Percentiles rank a stretch among this genome's conserved stretches.
Conservation (phyloP, 169 alveolate genomes). For the Besnoitia besnoiti region DNA sequence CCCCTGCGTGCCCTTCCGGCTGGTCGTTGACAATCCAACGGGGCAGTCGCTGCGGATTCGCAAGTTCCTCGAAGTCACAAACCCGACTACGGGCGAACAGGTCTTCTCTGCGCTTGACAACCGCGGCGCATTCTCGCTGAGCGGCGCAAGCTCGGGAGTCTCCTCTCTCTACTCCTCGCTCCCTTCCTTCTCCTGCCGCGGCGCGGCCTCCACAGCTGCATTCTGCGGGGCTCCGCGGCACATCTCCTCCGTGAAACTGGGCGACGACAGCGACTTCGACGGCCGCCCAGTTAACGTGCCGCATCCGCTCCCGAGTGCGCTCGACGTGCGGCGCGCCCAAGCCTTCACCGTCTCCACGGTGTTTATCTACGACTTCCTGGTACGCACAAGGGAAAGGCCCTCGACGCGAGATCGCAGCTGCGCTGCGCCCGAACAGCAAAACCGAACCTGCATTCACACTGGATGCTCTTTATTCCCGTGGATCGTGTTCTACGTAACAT, state of each 20-base stretch:
- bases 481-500: too few relatives aligned
- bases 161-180: neutral
- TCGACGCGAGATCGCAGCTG: too few relatives aligned
- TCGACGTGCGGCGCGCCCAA: conserved; percentile 65
- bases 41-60: conserved; percentile 72
- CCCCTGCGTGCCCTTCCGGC: conserved; percentile 67
- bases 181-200: neutral
- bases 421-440: too few relatives aligned
- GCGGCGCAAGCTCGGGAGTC: neutral
- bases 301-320: conserved; percentile 72
- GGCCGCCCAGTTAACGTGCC: conserved; percentile 72
- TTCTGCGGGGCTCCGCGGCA: neutral
- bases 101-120: conserved; percentile 71
- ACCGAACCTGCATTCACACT: too few relatives aligned
- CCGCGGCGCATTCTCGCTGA: conserved; percentile 27
- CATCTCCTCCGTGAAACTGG: conserved; percentile 30
- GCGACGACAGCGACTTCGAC: conserved; percentile 69
- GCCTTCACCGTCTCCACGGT: conserved; percentile 71
- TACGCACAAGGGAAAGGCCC: neutral
- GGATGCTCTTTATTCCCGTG: too few relatives aligned
- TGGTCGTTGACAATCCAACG: conserved; percentile 73
- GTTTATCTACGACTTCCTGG: conserved; percentile 72
- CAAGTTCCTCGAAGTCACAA: conserved; percentile 67
- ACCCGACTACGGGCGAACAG: conserved; percentile 74
- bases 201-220: neutral